Evolutionary conservation across 345 rosid species (phyloP), one percentile per base, ranked within the genome.

Genomic region (Erysimum cheiranthoides): DNA sequence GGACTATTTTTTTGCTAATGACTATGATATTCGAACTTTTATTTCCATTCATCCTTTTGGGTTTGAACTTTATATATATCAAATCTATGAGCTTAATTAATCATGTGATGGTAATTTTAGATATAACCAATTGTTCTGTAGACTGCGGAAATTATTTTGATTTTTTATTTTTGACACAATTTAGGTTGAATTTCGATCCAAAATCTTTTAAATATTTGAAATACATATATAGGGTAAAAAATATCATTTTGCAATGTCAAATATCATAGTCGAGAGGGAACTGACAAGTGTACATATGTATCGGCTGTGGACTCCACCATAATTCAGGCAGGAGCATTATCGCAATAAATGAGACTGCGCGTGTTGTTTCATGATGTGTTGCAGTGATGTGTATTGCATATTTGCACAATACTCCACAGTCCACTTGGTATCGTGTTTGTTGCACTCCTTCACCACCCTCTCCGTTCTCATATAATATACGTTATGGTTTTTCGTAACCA

Each of bases 381-480:
- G 58, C 68, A 69, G 65, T 76, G 74, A 61, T 68, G 66, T 77
- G 61, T 64, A 70, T 56, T 56, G 70, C 76, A 63, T 58, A 54
- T 70, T 76, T 56, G 60, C 75, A 70, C 75, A 62, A 52, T 63
- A 59, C 54, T 61, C 21, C 60, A 61, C 10, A 40, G 28, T 43
- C 79, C 75, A 76, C 75, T 77, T 71, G 72, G 72, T 49, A 34
- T 31, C 17, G 81, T 71, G 65, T 61, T 63, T 70, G n/a, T 10
- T 52, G 80, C 75, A 67, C 61, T 67, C 43, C 67, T 16, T 58
- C 73, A 43, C 63, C 39, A 47, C n/a, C 5, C 36, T 57, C 72
- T 54, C 13, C 49, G 2, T 50, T 6, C 17, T 43, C 39, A 74
- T 64, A 64, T 74, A 27, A 11, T 36, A 38, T 62, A 40, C 49